phyloP scores from a whole-genome alignment of 2,329 filamentous ascomycete species.

The Beauveria rudraprayagi region DNA sequence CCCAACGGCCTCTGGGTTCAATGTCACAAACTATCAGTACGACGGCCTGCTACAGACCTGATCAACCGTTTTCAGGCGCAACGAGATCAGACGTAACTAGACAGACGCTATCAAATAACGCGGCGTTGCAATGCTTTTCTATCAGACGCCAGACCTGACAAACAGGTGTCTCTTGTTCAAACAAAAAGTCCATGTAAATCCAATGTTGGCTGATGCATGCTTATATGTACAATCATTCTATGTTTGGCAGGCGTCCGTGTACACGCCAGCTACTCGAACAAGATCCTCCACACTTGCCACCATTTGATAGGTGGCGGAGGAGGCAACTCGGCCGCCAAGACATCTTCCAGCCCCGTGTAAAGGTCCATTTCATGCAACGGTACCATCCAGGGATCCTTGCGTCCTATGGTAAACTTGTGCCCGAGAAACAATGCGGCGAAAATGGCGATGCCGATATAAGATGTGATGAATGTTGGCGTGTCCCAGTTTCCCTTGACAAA shows the following conservation, averaged over 20 bases:
- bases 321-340: slow-evolving; percentile 17
- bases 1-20: not conserved
- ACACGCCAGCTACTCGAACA: not conserved
- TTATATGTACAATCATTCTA: not conserved
- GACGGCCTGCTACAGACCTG: not conserved
- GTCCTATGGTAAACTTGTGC: slow-evolving; percentile 19
- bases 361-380: slow-evolving; percentile 43
- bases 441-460: slow-evolving; percentile 58
- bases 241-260: not conserved
- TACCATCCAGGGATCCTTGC: slow-evolving; percentile 43
- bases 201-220: too few relatives aligned
- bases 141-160: too few relatives aligned
- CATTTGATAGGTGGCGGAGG: slow-evolving; percentile 5
- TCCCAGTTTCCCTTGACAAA: slow-evolving; percentile 54
- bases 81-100: too few relatives aligned
- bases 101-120: too few relatives aligned
- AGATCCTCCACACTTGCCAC: slow-evolving; percentile 4
- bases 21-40: not conserved
- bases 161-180: too few relatives aligned
- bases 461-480: slow-evolving; percentile 48
- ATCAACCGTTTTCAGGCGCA: too few relatives aligned
- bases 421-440: slow-evolving; percentile 43
- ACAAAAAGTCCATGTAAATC: too few relatives aligned
- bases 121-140: too few relatives aligned
- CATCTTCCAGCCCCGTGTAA: slow-evolving; percentile 43